Percentiles rank a stretch among this genome's conserved stretches.
These are phyloP conservation scores for Geotrichum citri-aurantii DNA, from an alignment of 1,139 yeast genomes.

Conservation along the genomic window DNA sequence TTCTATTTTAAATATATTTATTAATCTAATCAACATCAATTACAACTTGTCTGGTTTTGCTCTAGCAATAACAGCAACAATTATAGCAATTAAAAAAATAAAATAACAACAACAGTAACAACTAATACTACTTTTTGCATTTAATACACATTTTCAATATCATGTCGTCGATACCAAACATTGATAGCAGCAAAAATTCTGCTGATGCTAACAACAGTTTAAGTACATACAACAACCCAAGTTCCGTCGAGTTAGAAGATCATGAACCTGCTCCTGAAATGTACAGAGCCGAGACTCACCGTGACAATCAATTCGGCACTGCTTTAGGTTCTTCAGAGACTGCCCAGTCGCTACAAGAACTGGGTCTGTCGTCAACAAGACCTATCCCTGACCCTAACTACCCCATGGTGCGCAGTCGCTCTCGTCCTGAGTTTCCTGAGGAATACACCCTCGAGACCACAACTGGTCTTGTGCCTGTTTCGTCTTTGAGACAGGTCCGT, in stretches of 20 bases:
- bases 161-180: neutral
- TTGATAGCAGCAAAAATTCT: neutral
- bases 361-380: constrained; percentile 50
- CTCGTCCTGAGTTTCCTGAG: constrained; percentile 77
- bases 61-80: neutral
- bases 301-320: constrained; percentile 31
- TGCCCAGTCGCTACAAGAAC: constrained; percentile 54
- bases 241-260: neutral
- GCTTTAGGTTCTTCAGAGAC: constrained; percentile 53
- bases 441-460: constrained; percentile 82
- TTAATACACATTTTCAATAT: neutral
- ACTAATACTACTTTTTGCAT: neutral
- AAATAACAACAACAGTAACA: neutral
- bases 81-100: no score
- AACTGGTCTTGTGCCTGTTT: constrained; percentile 78
- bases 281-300: constrained; percentile 15
- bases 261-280: neutral
- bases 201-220: constrained; percentile 21
- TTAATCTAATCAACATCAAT: neutral
- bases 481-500: constrained; percentile 49
- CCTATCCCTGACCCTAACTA: constrained; percentile 56
- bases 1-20: neutral
- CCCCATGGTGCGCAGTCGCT: constrained; percentile 39
- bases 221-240: constrained; percentile 16
- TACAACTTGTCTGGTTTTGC: neutral